Evolutionary conservation across 257 asterid species (phyloP).

Genomic region (Haberlea rhodopensis): DNA sequence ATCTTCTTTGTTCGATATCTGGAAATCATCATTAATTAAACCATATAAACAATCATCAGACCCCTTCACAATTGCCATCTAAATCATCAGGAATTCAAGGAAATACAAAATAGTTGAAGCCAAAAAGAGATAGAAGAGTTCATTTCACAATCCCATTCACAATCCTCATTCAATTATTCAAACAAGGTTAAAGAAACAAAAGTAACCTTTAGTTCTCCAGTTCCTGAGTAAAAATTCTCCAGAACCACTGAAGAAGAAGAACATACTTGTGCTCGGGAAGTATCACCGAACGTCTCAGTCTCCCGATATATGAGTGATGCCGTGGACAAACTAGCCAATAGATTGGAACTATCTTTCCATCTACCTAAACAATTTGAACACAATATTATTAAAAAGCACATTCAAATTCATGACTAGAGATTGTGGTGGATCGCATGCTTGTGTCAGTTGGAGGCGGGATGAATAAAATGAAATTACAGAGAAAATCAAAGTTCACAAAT

Average conservation of each 20-base stretch:
- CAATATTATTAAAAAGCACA: background rate
- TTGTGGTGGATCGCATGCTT: too few relatives aligned
- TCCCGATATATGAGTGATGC: constrained; percentile 50
- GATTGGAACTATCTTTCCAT: constrained; percentile 43
- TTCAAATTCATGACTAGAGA: constrained; percentile 2
- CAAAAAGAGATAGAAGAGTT: background rate
- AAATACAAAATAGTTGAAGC: constrained; percentile 17
- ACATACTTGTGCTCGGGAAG: constrained; percentile 40
- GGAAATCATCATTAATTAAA: constrained; percentile 27
- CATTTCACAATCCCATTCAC: background rate
- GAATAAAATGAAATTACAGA: background rate
- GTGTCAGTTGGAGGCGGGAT: background rate
- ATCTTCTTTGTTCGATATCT: constrained; percentile 26
- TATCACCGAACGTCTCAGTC: constrained; percentile 43
- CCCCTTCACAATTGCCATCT: constrained; percentile 40
- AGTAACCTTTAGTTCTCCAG: constrained; percentile 50
- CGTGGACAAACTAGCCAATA: constrained; percentile 43
- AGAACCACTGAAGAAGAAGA: constrained; percentile 42
- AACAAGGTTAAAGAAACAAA: constrained; percentile 9
- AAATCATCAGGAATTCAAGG: constrained; percentile 26
- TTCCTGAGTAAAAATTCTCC: constrained; percentile 40
- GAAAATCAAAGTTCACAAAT: background rate
- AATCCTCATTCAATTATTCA: background rate
- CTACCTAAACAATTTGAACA: constrained; percentile 46
- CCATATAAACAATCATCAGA: constrained; percentile 32